phyloP scores from a whole-genome alignment of 2,329 filamentous ascomycete species.

The Paracorniculantispora psalliotae region DNA sequence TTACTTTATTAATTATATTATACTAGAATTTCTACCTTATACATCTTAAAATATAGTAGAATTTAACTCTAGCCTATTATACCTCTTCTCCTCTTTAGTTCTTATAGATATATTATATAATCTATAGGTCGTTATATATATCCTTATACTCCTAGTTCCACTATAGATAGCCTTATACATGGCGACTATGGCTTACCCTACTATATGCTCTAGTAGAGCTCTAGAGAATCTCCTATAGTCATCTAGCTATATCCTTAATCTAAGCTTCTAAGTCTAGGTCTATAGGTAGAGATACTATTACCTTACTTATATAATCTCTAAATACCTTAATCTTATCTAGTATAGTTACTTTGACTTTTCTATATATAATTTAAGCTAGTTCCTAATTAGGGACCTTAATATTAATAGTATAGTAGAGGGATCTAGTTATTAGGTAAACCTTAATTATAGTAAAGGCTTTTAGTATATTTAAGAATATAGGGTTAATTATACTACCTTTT shows the following conservation, averaged over 20 bases:
- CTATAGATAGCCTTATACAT: not conserved
- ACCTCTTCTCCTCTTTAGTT: slow-evolving; percentile 2
- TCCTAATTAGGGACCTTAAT: not conserved
- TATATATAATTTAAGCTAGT: not conserved
- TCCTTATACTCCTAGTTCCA: slow-evolving; percentile 4
- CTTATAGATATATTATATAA: not conserved
- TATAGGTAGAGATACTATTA: not conserved
- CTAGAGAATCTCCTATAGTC: too few species aligned
- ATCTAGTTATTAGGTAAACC: too few species aligned
- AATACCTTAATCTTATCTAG: too few species aligned
- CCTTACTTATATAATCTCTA: not conserved
- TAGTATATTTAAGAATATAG: not conserved
- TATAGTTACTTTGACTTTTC: slow-evolving; percentile 1
- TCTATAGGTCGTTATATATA: not conserved
- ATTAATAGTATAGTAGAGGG: slow-evolving; percentile 3
- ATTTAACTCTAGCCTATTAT: not conserved
- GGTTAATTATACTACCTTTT: not conserved
- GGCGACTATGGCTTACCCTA: not conserved
- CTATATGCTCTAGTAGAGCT: not conserved
- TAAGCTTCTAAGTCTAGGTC: not conserved
- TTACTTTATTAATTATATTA: not conserved
- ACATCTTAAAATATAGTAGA: not conserved
- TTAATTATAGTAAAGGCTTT: not conserved
- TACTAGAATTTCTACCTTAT: not conserved
- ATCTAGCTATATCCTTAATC: too few species aligned